These are phyloP conservation scores for Diaporthe capsici DNA, from an alignment of 2,329 filamentous ascomycete genomes.

Conservation along the genomic window DNA sequence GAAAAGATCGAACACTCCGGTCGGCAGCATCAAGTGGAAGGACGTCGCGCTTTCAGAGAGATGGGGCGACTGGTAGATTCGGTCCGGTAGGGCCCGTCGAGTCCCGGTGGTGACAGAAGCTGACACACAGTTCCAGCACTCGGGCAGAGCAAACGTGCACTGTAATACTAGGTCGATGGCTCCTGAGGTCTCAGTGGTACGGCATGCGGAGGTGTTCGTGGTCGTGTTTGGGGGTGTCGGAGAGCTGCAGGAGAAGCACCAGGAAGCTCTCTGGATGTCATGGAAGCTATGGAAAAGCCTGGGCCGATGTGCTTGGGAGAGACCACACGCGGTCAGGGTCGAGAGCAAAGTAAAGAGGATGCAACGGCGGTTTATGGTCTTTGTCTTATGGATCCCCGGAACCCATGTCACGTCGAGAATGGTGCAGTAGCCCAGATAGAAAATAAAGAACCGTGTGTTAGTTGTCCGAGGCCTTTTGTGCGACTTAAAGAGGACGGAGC, in stretches of 20 bases:
- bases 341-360: conserved; percentile 41
- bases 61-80: conserved; percentile 23
- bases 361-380: conserved; percentile 40
- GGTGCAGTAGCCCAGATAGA: conserved; percentile 39
- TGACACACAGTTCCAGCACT: conserved; percentile 48
- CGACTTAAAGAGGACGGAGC: conserved; percentile 61
- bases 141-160: conserved; percentile 67
- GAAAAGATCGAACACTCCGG: conserved; percentile 12
- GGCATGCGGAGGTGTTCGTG: conserved; percentile 63
- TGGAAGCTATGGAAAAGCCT: conserved; percentile 34
- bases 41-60: conserved; percentile 25
- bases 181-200: conserved; percentile 63
- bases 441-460: conserved; percentile 43
- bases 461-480: conserved; percentile 62
- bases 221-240: conserved; percentile 59
- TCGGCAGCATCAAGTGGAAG: conserved; percentile 24
- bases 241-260: conserved; percentile 58
- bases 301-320: conserved; percentile 23
- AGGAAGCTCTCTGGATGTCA: conserved; percentile 39
- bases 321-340: conserved; percentile 3
- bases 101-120: conserved; percentile 48
- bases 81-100: conserved; percentile 24
- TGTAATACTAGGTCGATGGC: conserved; percentile 64
- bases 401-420: conserved; percentile 46
- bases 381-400: conserved; percentile 33